Evolutionary conservation across 2,329 filamentous ascomycete genomes (phyloP), one percentile per base, ranked within the genome.

Genomic region (Elsinoe necatrix): DNA sequence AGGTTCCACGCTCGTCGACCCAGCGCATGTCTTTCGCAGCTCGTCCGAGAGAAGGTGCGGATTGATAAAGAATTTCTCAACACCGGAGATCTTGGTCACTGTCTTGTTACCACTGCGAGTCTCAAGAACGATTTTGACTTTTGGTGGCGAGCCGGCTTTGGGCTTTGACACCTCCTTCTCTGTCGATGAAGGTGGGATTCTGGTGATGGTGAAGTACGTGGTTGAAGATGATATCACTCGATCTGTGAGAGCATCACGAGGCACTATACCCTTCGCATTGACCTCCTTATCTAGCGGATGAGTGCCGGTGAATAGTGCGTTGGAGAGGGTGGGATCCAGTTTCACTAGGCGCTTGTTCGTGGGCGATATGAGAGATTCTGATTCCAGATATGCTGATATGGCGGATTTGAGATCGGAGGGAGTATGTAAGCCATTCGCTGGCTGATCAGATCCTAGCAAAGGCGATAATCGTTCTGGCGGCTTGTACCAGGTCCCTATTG

Each of bases 41-140:
- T 86, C 84, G 58, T 85, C 83, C 1, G 82, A 82, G 55, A 86
- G 71, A 1, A 79, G 69, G 45, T 77, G 76, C 0, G 83, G 80
- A 16, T 79, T 75, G 42, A 86, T 79, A 23, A 79, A 77, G 62
- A 84, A 86, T 0, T 76, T 69, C 63, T 86, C 84, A 27, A 86
- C 65, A 2, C 81, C 81, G 14, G 75, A 77, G 1, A 85, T 73
- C 62, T 80, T 83, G 2, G 83, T 86, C 1, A 83, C 80, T 1
- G 79, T 81, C 69, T 86, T 86, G 57, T 82, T 82, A 6, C 83
- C 82, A 18, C 77, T 80, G n/a, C 83, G 77, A 16, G 80, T 83
- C 65, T 86, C 83, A 7, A 86, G 70, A 0, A 74, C 75, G 51
- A 87, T 76, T 14, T 74, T 74, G 25, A 83, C 74, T 61, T 83